A percentile compares a stretch with the other conserved stretches of the same genome.
Conservation (phyloP, 1,284 basidiomycete genomes). For the Vanrija sp. region DNA sequence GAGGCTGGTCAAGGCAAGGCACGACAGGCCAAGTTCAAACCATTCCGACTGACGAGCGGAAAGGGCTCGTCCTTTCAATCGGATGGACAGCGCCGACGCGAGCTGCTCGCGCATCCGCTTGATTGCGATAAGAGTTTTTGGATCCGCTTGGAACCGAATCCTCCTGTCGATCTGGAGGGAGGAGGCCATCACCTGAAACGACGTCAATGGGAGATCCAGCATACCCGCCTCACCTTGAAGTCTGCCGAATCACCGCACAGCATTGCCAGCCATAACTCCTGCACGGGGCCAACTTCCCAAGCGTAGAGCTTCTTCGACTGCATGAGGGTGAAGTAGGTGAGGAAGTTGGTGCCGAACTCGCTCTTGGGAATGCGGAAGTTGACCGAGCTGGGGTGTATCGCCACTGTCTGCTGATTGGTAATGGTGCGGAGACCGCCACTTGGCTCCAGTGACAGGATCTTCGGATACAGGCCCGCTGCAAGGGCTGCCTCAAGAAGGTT, state of each 20-base stretch:
- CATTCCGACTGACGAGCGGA: constrained; percentile 61
- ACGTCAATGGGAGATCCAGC: background rate
- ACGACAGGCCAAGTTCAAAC: constrained; percentile 64
- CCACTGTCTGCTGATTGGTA: constrained; percentile 74
- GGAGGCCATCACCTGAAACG: constrained; percentile 63
- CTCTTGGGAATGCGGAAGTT: constrained; percentile 67
- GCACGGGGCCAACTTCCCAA: constrained; percentile 92
- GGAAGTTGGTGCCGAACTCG: constrained; percentile 70
- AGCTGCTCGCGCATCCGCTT: constrained; percentile 73
- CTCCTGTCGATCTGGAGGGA: constrained; percentile 79
- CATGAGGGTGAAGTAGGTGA: constrained; percentile 86
- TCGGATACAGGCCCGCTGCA: constrained; percentile 86
- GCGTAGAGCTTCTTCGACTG: constrained; percentile 65
- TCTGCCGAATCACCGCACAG: constrained; percentile 84
- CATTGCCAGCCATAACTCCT: constrained; percentile 76
- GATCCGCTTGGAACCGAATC: constrained; percentile 66
- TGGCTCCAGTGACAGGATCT: constrained; percentile 70
- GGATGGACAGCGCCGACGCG: constrained; percentile 58
- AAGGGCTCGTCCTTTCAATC: constrained; percentile 59
- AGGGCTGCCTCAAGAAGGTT: constrained; percentile 76
- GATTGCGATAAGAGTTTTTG: constrained; percentile 73
- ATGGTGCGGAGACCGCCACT: constrained; percentile 69
- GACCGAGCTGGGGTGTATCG: constrained; percentile 78
- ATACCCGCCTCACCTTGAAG: constrained; percentile 62
- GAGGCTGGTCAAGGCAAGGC: constrained; percentile 40